Conservation (phyloP, 2,329 filamentous ascomycete genomes). For the Claviceps humidiphila region DNA sequence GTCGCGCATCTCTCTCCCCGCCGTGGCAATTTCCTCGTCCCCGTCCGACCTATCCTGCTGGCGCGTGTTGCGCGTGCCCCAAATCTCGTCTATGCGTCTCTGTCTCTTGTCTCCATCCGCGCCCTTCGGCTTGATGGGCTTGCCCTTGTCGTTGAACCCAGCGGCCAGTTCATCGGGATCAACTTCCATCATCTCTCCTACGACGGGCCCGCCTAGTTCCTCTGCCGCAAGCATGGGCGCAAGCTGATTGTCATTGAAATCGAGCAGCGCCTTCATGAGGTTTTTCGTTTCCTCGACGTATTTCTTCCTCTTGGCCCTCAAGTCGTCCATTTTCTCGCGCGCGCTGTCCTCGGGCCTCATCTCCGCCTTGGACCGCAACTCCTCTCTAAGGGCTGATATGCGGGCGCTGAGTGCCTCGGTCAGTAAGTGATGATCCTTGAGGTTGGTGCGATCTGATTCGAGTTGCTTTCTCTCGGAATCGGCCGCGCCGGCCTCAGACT, state of each 20-base stretch:
- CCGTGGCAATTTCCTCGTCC: constrained; percentile 35
- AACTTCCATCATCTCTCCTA: constrained; percentile 58
- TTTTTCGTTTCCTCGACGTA: constrained; percentile 49
- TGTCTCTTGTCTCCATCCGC: constrained; percentile 37
- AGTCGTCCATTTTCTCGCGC: constrained; percentile 46
- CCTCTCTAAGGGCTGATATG: constrained; percentile 44
- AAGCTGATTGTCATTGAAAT: constrained; percentile 58
- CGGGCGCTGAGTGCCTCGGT: constrained; percentile 40
- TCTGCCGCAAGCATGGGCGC: constrained; percentile 70
- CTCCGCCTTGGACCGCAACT: constrained; percentile 41
- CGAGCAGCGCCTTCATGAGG: constrained; percentile 50
- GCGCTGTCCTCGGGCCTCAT: constrained; percentile 49
- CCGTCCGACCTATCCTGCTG: constrained; percentile 13
- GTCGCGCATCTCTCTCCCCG: constrained; percentile 43
- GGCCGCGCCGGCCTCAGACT: constrained; percentile 27
- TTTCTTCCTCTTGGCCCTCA: constrained; percentile 42
- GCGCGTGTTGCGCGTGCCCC: constrained; percentile 25
- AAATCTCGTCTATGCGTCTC: constrained; percentile 50
- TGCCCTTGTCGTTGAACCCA: constrained; percentile 48
- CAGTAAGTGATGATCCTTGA: constrained; percentile 44
- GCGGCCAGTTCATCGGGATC: constrained; percentile 44
- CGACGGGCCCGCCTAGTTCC: constrained; percentile 69
- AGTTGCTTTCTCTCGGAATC: constrained; percentile 32
- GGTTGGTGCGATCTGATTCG: constrained; percentile 34
- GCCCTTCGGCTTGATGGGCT: constrained; percentile 35